Evolutionary conservation across 1,284 basidiomycete species (phyloP).

Genomic region (Cutaneotrichosporon arboriforme): DNA sequence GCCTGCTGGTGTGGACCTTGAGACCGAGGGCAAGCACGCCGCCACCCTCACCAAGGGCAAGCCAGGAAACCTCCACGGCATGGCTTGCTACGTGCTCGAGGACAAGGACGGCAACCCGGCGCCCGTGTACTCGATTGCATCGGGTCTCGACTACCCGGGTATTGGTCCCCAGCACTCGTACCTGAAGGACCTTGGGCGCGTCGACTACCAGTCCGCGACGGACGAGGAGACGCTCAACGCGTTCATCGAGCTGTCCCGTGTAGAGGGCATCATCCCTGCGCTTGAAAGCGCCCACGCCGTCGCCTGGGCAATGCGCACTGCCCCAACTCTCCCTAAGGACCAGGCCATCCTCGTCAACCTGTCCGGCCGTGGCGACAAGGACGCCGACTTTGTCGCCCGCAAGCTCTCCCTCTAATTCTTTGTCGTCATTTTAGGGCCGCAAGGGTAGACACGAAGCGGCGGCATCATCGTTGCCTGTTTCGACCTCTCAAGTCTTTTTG

Average conservation of each 20-base stretch:
- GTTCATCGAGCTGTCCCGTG: conserved; percentile 83
- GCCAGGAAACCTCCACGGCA: conserved; percentile 93
- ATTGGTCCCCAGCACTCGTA: conserved; percentile 92
- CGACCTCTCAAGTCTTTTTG: not conserved
- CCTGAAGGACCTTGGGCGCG: conserved; percentile 89
- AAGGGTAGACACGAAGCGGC: too few species aligned
- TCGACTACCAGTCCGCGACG: conserved; percentile 86
- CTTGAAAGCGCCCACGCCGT: conserved; percentile 94
- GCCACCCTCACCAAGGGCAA: conserved; percentile 86
- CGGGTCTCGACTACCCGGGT: conserved; percentile 26
- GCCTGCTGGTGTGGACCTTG: conserved; percentile 88
- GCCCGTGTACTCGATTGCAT: conserved; percentile 91
- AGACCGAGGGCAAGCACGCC: conserved; percentile 78
- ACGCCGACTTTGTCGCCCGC: conserved; percentile 11
- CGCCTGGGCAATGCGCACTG: conserved; percentile 80
- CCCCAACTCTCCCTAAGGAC: conserved; percentile 77
- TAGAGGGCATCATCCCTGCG: conserved; percentile 96
- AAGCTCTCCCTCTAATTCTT: not conserved
- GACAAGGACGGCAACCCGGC: conserved; percentile 82
- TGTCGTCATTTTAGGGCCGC: too few species aligned
- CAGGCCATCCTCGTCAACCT: conserved; percentile 70
- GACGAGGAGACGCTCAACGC: conserved; percentile 90
- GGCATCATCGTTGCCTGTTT: not conserved
- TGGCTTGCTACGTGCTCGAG: conserved; percentile 86
- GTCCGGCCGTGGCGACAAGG: conserved; percentile 19